phyloP scores from a whole-genome alignment of 2,329 filamentous ascomycete genomes.

The Aspergillus caelatus region DNA sequence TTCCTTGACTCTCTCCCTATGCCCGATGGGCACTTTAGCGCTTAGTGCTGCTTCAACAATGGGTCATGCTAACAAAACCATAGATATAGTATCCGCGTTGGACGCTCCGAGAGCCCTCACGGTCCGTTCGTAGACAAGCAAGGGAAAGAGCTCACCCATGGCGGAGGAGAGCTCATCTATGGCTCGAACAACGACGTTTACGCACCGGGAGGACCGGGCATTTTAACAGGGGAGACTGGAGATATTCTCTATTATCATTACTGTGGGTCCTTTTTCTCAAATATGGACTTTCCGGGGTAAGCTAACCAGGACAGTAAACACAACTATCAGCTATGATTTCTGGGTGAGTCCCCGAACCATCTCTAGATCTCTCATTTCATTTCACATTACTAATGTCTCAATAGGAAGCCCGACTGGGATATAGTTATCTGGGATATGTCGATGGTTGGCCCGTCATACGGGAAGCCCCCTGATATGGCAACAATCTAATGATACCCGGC shows the following conservation, averaged over 20 bases:
- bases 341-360: slow-evolving; percentile 20
- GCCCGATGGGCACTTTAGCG: neutral
- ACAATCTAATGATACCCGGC: neutral
- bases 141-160: slow-evolving; percentile 54
- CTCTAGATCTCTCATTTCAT: neutral
- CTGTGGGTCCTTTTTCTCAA: slow-evolving; percentile 23
- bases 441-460: slow-evolving; percentile 36
- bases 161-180: slow-evolving; percentile 64
- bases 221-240: slow-evolving; percentile 51
- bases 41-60: neutral
- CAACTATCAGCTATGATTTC: slow-evolving; percentile 32
- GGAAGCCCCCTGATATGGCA: neutral
- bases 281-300: neutral
- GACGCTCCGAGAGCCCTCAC: slow-evolving; percentile 56
- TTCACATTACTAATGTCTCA: slow-evolving; percentile 14
- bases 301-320: slow-evolving; percentile 31
- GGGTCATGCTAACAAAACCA: neutral
- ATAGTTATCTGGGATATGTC: slow-evolving; percentile 32
- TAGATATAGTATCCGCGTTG: slow-evolving; percentile 67
- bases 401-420: slow-evolving; percentile 36
- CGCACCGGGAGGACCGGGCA: slow-evolving; percentile 67
- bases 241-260: slow-evolving; percentile 42
- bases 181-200: slow-evolving; percentile 63
- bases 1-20: neutral
- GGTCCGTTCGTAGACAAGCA: slow-evolving; percentile 61